phyloP scores from a whole-genome alignment of 1,284 basidiomycete species.

The Moesziomyces sp. region DNA sequence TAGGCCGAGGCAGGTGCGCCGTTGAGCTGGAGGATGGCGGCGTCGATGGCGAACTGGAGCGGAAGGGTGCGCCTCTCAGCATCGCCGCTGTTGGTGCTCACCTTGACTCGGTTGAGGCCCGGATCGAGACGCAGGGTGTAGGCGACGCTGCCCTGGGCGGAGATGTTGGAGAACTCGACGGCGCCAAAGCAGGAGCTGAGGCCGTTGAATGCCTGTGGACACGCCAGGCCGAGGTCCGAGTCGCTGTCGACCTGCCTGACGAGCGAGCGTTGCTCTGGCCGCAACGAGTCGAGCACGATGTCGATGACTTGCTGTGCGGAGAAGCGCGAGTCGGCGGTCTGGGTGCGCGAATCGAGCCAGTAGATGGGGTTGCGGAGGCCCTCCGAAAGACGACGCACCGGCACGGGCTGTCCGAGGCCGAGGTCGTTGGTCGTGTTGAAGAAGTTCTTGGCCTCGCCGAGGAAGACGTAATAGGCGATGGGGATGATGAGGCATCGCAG shows the following conservation, averaged over 20 bases:
- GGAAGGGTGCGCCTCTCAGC: constrained; percentile 78
- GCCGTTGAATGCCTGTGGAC: constrained; percentile 79
- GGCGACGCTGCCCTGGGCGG: constrained; percentile 69
- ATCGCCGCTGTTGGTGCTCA: constrained; percentile 76
- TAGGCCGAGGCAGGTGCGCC: constrained; percentile 67
- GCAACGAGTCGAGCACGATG: constrained; percentile 69
- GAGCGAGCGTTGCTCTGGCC: constrained; percentile 17
- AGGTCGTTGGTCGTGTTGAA: constrained; percentile 38
- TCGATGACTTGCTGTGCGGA: constrained; percentile 74
- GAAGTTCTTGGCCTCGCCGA: constrained; percentile 70
- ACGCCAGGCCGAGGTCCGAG: constrained; percentile 71
- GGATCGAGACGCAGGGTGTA: constrained; percentile 79
- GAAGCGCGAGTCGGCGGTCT: constrained; percentile 72
- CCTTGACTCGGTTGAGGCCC: constrained; percentile 76
- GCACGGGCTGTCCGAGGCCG: constrained; percentile 21
- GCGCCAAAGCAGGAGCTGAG: constrained; percentile 79
- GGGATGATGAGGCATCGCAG: constrained; percentile 77
- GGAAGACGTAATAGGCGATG: constrained; percentile 77
- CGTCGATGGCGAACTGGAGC: constrained; percentile 80
- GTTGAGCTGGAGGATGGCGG: constrained; percentile 73
- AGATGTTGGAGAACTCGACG: constrained; percentile 73
- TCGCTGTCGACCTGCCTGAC: constrained; percentile 19
- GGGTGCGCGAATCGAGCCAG: constrained; percentile 47
- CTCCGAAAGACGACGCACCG: constrained; percentile 19
- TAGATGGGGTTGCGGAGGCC: constrained; percentile 26